phyloP scores from a whole-genome alignment of 139 green algal species.

The Zygnema circumcarinatum region DNA sequence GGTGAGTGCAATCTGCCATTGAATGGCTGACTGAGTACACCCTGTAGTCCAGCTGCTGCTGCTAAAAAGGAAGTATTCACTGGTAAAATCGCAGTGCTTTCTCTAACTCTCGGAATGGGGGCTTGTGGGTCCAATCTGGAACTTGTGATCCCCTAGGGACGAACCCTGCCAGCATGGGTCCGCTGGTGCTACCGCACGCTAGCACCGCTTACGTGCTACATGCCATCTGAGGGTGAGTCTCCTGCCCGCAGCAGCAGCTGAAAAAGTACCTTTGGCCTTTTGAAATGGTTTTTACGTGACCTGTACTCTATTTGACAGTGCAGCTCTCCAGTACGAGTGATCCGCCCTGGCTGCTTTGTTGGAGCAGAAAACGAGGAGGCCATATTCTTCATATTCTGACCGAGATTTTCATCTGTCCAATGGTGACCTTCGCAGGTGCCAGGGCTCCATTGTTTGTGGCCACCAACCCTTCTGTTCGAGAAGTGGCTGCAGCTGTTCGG shows the following conservation, averaged over 20 bases:
- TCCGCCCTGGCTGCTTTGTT: background rate
- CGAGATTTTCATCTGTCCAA: background rate
- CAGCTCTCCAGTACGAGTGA: background rate
- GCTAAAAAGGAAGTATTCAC: background rate
- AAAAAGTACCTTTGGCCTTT: too few species aligned
- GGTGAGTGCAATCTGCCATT: too few species aligned
- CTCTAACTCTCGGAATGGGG: background rate
- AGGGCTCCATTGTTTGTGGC: conserved; percentile 31
- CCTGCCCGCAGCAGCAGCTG: too few species aligned
- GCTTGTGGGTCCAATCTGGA: background rate
- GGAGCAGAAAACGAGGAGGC: background rate
- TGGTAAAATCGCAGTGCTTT: background rate
- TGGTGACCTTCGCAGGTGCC: conserved; percentile 19
- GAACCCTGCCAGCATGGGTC: conserved; percentile 11
- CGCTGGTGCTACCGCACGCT: background rate
- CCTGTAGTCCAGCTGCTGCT: too few species aligned
- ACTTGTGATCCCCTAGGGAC: background rate
- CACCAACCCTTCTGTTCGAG: conserved; percentile 15
- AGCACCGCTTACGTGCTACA: background rate
- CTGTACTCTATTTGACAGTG: too few species aligned
- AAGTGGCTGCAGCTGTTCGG: conserved; percentile 10
- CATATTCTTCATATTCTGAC: background rate
- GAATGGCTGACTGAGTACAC: too few species aligned
- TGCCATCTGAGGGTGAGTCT: conserved; percentile 12
- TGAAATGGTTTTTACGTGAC: too few species aligned